Conservation (phyloP, 257 asterid species). For the Salvia rosmarinus region DNA sequence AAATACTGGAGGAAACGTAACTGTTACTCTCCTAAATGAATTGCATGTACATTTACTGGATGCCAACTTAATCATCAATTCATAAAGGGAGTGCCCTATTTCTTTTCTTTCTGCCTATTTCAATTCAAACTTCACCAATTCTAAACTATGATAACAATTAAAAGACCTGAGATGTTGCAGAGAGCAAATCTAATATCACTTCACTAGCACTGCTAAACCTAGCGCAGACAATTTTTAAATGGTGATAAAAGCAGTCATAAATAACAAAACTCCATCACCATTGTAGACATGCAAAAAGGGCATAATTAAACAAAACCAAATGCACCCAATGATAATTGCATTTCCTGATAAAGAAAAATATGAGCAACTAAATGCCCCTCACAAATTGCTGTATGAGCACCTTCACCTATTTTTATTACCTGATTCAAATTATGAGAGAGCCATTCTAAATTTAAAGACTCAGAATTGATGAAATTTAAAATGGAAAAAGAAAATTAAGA, state of each 20-base stretch:
- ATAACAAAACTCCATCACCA: neutral
- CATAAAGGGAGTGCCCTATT: neutral
- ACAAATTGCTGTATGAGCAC: conserved; percentile 16
- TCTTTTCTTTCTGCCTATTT: conserved; percentile 1
- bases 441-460: neutral
- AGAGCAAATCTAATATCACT: neutral
- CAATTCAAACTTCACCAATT: neutral
- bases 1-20: neutral
- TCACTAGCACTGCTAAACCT: neutral
- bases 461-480: neutral
- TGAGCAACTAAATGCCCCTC: conserved; percentile 16
- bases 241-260: conserved; percentile 9
- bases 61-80: neutral
- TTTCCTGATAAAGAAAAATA: conserved; percentile 19
- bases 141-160: conserved; percentile 5
- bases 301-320: neutral
- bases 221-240: conserved; percentile 4
- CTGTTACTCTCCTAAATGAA: neutral
- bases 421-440: conserved; percentile 18
- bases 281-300: too few relatives aligned
- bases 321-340: neutral
- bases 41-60: conserved; percentile 4
- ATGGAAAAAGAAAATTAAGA: neutral
- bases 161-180: neutral
- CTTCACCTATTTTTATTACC: conserved; percentile 21